Percentiles rank a stretch among this genome's conserved stretches.
Conservation (phyloP, 352 stramenopile species). For the Phytopythium ostracodes region DNA sequence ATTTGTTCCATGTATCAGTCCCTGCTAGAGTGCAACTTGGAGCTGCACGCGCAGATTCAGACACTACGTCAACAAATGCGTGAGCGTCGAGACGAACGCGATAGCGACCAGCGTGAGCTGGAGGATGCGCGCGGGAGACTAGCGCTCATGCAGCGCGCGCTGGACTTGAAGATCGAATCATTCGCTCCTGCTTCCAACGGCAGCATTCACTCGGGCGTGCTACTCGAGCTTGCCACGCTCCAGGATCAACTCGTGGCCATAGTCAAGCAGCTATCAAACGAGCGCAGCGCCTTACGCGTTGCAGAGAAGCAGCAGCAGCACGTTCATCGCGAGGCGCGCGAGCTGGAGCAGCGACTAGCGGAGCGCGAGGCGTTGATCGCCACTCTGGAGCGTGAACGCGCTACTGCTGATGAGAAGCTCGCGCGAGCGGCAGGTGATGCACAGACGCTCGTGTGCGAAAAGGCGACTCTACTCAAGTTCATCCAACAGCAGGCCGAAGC, state of each 20-base stretch:
- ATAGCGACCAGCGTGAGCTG: slow-evolving; percentile 20
- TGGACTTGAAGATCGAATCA: slow-evolving; percentile 65
- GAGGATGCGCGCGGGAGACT: slow-evolving; percentile 48
- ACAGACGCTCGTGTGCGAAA: slow-evolving; percentile 63
- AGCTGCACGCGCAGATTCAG: slow-evolving; percentile 23
- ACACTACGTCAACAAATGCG: slow-evolving; percentile 20
- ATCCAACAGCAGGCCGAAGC: slow-evolving; percentile 70
- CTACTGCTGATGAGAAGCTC: slow-evolving; percentile 39
- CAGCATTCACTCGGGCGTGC: slow-evolving; percentile 63
- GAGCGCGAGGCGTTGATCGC: slow-evolving; percentile 48
- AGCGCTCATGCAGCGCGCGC: slow-evolving; percentile 62
- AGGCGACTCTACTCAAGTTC: slow-evolving; percentile 66
- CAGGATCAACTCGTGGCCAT: slow-evolving; percentile 64
- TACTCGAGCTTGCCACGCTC: slow-evolving; percentile 71
- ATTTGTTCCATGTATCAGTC: slow-evolving; percentile 21
- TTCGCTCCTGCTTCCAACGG: slow-evolving; percentile 52
- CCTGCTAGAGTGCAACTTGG: slow-evolving; percentile 58
- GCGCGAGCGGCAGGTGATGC: slow-evolving; percentile 30
- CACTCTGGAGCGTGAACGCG: slow-evolving; percentile 53
- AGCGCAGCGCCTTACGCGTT: slow-evolving; percentile 35
- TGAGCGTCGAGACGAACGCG: slow-evolving; percentile 1
- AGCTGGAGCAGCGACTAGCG: slow-evolving; percentile 49
- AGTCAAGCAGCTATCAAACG: slow-evolving; percentile 54
- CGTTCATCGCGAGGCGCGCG: slow-evolving; percentile 23
- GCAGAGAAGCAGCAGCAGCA: slow-evolving; percentile 29